Conservation (phyloP, 352 stramenopile genomes). For the Pythium biforme region DNA sequence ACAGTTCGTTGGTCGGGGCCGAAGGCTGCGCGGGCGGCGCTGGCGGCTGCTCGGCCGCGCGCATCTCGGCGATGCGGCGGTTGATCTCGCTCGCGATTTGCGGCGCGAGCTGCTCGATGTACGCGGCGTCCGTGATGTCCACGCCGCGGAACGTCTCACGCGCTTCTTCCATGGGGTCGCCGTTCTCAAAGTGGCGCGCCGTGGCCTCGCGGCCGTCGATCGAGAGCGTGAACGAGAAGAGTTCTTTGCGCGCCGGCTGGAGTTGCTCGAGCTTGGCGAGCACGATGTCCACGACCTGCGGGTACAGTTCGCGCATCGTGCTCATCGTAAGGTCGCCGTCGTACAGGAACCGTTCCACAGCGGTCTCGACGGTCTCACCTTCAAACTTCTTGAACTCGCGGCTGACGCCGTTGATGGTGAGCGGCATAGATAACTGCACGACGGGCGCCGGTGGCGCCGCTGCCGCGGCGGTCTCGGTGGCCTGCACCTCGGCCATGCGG, state of each 20-base stretch:
- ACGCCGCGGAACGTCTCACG: conserved; percentile 44
- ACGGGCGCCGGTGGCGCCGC: conserved; percentile 17
- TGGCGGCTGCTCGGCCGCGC: not conserved
- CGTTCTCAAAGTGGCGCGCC: conserved; percentile 67
- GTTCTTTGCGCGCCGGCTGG: conserved; percentile 47
- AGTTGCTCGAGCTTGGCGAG: conserved; percentile 59
- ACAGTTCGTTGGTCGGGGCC: conserved; percentile 42
- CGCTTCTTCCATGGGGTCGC: conserved; percentile 57
- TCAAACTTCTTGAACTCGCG: conserved; percentile 62
- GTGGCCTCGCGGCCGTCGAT: conserved; percentile 50
- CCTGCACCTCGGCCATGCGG: conserved; percentile 53
- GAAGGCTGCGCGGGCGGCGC: not conserved
- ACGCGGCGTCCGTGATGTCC: conserved; percentile 43
- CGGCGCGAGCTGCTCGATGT: conserved; percentile 51
- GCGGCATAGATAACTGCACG: conserved; percentile 59
- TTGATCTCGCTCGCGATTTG: conserved; percentile 65
- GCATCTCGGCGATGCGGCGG: conserved; percentile 33
- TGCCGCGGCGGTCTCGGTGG: conserved; percentile 1
- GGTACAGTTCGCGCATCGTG: conserved; percentile 62
- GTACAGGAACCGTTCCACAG: conserved; percentile 71
- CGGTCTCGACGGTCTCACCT: conserved; percentile 48
- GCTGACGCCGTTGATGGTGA: conserved; percentile 52
- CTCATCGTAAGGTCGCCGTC: conserved; percentile 54
- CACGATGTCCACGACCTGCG: conserved; percentile 54
- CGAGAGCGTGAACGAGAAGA: conserved; percentile 57